Evolutionary conservation across 352 stramenopile genomes (phyloP), one percentile per base, ranked within the genome.

Genomic region (Phytopythium oedochilum): DNA sequence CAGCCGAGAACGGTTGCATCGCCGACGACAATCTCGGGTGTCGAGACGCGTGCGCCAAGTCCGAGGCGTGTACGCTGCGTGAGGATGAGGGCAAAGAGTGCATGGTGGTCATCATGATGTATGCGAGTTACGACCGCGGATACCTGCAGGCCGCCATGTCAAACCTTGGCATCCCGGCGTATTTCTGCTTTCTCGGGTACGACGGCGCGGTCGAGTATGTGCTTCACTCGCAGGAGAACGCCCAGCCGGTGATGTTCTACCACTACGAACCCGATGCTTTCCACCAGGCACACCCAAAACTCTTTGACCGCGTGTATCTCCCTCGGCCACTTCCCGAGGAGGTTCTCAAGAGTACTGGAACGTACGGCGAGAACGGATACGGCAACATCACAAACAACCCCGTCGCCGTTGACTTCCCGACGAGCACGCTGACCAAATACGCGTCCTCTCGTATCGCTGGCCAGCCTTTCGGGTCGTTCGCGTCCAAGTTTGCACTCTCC

Each of bases 121-220:
- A 64, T 47, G 53, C 62, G 31, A 68, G 57, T 8, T 82, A 67
- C 31, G 75, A 86, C 25, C 58, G 57, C 2, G 75, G 66, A 0
- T 88, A 75, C 26, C 60, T 83, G 23, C 71, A 80, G 42, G 61
- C 75, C 0, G 54, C 74, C 15, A 38, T 86, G 17, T 55, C 60
- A 14, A 88, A 86, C 63, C 38, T 76, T 14, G 56, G 59, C 14
- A 70, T 88, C 11, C 75, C 75, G 3, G 70, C 78, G 0, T 88
- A 86, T 61, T 85, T 88, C 38, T 88, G 75, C 59, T 88, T 86
- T 42, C 39, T 83, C 25, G 73, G 73, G 0, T 81, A 82, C 35
- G 60, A 53, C 9, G 69, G 47, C 15, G 53, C 78, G 11, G 57
- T 69, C 12, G 28, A 61, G 12, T 84, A 75, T 35, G 72, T 62